These are phyloP conservation scores for Leishmania braziliensis DNA, from an alignment of 208 protist genomes.

Conservation along the genomic window DNA sequence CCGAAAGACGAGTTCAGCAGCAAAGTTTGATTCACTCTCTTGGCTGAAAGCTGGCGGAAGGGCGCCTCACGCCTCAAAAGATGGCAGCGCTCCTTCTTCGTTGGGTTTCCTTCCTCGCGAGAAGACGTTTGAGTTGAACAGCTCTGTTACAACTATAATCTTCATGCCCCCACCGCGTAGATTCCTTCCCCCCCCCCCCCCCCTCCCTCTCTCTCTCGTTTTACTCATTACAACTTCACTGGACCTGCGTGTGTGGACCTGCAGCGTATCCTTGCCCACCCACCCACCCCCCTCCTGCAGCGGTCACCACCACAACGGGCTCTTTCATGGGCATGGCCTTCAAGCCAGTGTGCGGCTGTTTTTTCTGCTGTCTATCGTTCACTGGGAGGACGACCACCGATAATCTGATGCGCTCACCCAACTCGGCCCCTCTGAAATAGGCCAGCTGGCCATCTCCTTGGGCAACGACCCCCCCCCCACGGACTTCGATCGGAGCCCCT, in stretches of 20 bases:
- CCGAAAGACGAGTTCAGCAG: no score
- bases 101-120: not conserved
- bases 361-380: slow-evolving; percentile 18
- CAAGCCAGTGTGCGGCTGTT: not conserved
- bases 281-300: not conserved
- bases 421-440: slow-evolving; percentile 17
- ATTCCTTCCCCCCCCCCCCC: not conserved
- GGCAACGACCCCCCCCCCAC: slow-evolving; percentile 31
- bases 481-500: slow-evolving; percentile 25
- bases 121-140: not conserved
- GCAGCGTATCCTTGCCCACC: not conserved
- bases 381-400: slow-evolving; percentile 14
- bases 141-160: no score
- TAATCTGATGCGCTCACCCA: slow-evolving; percentile 27
- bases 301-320: slow-evolving; percentile 8
- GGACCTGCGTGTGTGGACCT: not conserved
- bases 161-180: not conserved
- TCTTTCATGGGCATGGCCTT: not conserved
- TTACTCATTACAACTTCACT: not conserved
- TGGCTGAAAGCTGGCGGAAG: not conserved
- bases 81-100: not conserved
- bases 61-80: not conserved
- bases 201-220: not conserved
- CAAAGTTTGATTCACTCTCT: not conserved
- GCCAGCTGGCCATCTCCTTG: slow-evolving; percentile 20